Conservation (phyloP, 495 filamentous ascomycete genomes). For the Penicillium nucicola region DNA sequence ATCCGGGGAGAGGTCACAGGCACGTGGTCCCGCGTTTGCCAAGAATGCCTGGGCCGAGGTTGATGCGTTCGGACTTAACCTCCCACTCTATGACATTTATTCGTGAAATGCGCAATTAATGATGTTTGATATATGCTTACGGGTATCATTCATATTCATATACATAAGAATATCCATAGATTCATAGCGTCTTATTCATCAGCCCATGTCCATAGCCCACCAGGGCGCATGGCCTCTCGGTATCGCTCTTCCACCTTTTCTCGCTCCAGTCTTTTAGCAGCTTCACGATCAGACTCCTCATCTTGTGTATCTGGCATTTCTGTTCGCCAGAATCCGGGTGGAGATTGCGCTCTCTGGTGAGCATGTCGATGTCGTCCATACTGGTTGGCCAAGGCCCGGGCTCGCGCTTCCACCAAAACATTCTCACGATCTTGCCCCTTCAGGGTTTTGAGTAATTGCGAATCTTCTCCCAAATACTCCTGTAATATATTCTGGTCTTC, state of each 20-base stretch:
- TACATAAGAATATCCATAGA: background rate
- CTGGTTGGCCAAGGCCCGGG: conserved; percentile 62
- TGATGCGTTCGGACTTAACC: conserved; percentile 6
- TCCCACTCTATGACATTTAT: background rate
- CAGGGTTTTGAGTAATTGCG: conserved; percentile 38
- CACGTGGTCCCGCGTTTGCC: conserved; percentile 9
- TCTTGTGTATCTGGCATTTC: conserved; percentile 89
- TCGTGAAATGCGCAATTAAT: background rate
- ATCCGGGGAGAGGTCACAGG: conserved; percentile 15
- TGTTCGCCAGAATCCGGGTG: conserved; percentile 85
- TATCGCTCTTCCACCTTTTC: conserved; percentile 69
- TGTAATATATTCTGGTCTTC: conserved; percentile 58
- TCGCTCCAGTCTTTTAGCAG: conserved; percentile 55
- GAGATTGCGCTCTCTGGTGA: conserved; percentile 64
- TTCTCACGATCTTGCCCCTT: conserved; percentile 48
- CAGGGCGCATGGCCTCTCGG: conserved; percentile 74
- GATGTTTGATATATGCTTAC: too few relatives aligned
- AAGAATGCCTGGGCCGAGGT: conserved; percentile 22
- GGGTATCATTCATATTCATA: background rate
- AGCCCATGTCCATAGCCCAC: conserved; percentile 72
- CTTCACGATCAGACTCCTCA: conserved; percentile 55
- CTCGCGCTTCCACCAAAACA: conserved; percentile 64
- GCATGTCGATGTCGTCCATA: conserved; percentile 74
- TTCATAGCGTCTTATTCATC: conserved; percentile 61
- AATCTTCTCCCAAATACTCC: conserved; percentile 63